Evolutionary conservation across 176 grass and related monocot species (phyloP).

Genomic region (Eragrostis curvula): DNA sequence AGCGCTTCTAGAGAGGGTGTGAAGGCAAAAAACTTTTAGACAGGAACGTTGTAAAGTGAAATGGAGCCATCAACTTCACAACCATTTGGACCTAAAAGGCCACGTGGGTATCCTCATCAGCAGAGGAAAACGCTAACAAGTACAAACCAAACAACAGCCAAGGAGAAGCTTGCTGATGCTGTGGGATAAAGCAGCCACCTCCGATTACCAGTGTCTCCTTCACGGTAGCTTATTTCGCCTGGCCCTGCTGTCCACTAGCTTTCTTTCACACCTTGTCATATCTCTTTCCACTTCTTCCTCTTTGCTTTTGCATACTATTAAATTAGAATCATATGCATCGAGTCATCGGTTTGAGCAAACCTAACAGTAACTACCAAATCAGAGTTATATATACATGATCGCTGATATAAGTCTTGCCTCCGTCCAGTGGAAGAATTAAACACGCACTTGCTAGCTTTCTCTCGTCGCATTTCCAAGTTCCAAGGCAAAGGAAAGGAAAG

Average conservation of each 20-base stretch:
- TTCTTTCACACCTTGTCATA: neutral
- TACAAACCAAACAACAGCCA: slow-evolving; percentile 38
- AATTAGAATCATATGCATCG: neutral
- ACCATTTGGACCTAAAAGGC: slow-evolving; percentile 56
- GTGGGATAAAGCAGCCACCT: slow-evolving; percentile 36
- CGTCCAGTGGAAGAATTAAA: slow-evolving; percentile 7
- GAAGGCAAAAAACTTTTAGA: neutral
- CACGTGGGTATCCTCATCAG: neutral
- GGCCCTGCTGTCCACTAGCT: slow-evolving; percentile 11
- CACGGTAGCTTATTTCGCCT: slow-evolving; percentile 23
- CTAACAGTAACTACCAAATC: slow-evolving; percentile 56
- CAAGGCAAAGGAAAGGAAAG: slow-evolving; percentile 9
- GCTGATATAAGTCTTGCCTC: slow-evolving; percentile 32
- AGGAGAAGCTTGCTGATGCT: slow-evolving; percentile 34
- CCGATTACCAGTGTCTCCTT: slow-evolving; percentile 19
- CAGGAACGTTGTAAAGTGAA: slow-evolving; percentile 27
- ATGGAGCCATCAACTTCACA: slow-evolving; percentile 31
- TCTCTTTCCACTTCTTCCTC: neutral
- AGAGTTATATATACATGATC: neutral
- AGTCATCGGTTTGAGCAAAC: slow-evolving; percentile 42
- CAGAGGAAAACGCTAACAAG: neutral
- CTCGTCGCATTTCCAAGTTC: neutral
- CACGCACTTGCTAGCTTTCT: neutral
- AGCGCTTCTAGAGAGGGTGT: slow-evolving; percentile 23
- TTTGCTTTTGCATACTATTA: neutral